Conservation (phyloP, 805 yeast species). For the Wickerhamomyces bisporus region DNA sequence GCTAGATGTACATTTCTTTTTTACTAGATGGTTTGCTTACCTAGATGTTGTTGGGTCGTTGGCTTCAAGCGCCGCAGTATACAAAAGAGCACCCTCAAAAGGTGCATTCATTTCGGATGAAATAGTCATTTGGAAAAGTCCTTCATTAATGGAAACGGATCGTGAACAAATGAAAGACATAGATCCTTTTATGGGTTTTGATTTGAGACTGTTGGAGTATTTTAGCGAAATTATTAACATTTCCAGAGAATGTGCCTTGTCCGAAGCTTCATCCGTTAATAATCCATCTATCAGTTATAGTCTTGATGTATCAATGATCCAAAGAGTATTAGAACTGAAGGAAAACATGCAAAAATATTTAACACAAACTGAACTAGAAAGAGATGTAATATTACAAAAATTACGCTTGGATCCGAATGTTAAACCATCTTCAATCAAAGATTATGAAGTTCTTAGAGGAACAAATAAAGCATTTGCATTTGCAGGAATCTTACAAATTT, state of each 20-base stretch:
- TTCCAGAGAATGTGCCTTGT: conserved; percentile 24
- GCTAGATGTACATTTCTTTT: conserved; percentile 37
- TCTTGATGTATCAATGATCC: conserved; percentile 8
- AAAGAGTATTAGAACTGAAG: conserved; percentile 36
- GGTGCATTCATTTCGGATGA: not conserved
- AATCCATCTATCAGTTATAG: not conserved
- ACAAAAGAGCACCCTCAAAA: not conserved
- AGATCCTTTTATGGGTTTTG: conserved; percentile 64
- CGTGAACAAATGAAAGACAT: conserved; percentile 36
- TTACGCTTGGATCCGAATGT: not conserved
- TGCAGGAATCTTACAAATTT: conserved; percentile 51
- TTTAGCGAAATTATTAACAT: conserved; percentile 45
- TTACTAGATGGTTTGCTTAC: conserved; percentile 66
- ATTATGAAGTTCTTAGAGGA: conserved; percentile 31
- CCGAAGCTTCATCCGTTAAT: too few relatives aligned
- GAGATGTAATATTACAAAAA: conserved; percentile 18
- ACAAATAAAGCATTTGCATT: conserved; percentile 49
- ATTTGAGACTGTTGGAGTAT: conserved; percentile 52
- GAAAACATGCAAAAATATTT: conserved; percentile 24
- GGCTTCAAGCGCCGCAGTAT: conserved; percentile 32
- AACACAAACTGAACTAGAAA: conserved; percentile 20
- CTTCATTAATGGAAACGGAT: conserved; percentile 9
- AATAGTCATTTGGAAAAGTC: conserved; percentile 18
- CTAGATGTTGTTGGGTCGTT: conserved; percentile 60
- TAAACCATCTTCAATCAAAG: not conserved